Base-by-base conservation (phyloP, 768 basidiomycete genomes). In the Rhodosporidiobolus odoratus region DNA sequence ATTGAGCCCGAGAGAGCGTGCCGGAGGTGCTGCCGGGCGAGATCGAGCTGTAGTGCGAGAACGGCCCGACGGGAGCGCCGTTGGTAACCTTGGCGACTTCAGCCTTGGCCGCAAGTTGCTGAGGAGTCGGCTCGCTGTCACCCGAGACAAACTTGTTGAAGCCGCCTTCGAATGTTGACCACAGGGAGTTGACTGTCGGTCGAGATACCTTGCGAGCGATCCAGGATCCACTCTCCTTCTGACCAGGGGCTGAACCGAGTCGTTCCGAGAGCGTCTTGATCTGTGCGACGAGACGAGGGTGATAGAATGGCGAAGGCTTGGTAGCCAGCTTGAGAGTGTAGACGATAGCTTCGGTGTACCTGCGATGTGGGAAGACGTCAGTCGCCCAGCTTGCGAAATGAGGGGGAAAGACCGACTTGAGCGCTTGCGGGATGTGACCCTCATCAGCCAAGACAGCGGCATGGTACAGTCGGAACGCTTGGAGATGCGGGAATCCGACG, bases 101-200 rank as follows among this genome's bases (percentile, higher is more conserved):
- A 27, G 69, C 68, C n/a, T 67, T 73, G 13, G 58, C 67, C 4
- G 66, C 74, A 57, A 69, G 65, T 45, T 67, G 57, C 41, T 76
- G 66, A 1, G 80, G 77, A 47, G 60, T 30, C 17, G 68, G 67
- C 30, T 89, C 89, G n/a, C 83, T 85, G 61, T 96, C 93, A 3
- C 95, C 96, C 15, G 94, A 91, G 69, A 99, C 92, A 75, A 99
- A 88, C 78, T 94, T 94, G 23, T 92, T 92, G 77, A 99, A 86
- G 25, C 89, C 86, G 19, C 90, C 89, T 80, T 92, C 95, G 34
- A 98, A 83, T 89, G 93, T 97, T 53, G 87, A 88, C 35, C 93
- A 90, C 58, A 98, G 86, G 41, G 87, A 88, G 78, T 97, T 93
- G 56, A 98, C 83, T 69, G 90, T 95, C 4, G 96, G 93, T 76